Percentiles rank a stretch among this genome's conserved stretches.
Conservation (phyloP, 805 yeast genomes). For the Phaffomyces antillensis region DNA sequence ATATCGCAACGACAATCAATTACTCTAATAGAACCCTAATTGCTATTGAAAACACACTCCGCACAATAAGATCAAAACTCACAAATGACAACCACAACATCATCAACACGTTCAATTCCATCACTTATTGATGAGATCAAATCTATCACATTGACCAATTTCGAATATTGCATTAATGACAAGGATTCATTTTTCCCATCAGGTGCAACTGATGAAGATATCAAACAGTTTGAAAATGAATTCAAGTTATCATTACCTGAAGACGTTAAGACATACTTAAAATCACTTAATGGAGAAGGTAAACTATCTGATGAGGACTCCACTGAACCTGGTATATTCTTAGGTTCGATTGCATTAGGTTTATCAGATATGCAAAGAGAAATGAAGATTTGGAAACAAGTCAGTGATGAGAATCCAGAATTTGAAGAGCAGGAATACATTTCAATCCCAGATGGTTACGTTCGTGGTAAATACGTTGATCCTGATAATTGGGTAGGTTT, state of each 20-base stretch:
- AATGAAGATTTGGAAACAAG: slow-evolving; percentile 10
- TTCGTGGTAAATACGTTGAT: slow-evolving; percentile 6
- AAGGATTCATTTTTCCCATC: slow-evolving; percentile 2
- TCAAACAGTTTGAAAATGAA: not conserved
- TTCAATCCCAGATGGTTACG: slow-evolving; percentile 7
- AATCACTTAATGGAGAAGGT: slow-evolving; percentile 2
- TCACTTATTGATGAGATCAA: not conserved
- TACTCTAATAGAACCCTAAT: too few species aligned
- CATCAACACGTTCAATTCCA: not conserved
- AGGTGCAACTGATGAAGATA: not conserved
- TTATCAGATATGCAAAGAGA: slow-evolving; percentile 9
- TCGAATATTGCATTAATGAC: not conserved
- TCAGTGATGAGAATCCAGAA: slow-evolving; percentile 7
- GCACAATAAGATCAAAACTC: too few species aligned
- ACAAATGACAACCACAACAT: too few species aligned
- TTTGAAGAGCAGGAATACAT: slow-evolving; percentile 5
- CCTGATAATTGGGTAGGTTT: slow-evolving; percentile 10
- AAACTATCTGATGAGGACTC: not conserved
- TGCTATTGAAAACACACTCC: too few species aligned
- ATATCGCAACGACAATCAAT: too few species aligned
- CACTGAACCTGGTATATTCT: slow-evolving; percentile 1
- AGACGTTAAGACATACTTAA: slow-evolving; percentile 4
- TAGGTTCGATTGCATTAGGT: slow-evolving; percentile 6
- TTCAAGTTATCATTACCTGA: not conserved
- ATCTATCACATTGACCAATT: slow-evolving; percentile 1